Evolutionary conservation across 371 early-diverging fungal species (phyloP), one percentile per base, ranked within the genome.

Genomic region (Mucor irregularis): DNA sequence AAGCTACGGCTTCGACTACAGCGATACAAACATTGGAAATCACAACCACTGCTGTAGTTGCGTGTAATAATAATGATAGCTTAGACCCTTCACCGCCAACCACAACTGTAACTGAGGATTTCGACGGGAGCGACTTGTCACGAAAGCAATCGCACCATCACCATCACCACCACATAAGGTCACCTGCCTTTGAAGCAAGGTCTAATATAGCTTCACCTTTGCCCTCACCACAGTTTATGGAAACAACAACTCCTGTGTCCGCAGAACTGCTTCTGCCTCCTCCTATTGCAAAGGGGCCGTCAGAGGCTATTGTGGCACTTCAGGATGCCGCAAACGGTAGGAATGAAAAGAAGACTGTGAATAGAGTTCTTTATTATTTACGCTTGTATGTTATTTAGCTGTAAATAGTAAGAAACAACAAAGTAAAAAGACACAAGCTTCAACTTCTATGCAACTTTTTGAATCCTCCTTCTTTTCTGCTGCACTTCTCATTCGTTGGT

Each of bases 401-500:
- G 13, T 16, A 8, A 45, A 25, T 8, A 52, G 22, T 52, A 52
- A 42, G 11, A 29, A 40, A 19, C 17, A 21, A 11, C 11, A 14
- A 17, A 45, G 22, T 9, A 45, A 45, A 13, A 45, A 45, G 26
- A 26, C 26, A 45, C 31, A 31, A 31, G 25, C 26, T 31, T 26
- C 26, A 51, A 39, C 54, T 16, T 44, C 42, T 42, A 33, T 56
- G 34, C 37, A 72, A 29, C 46, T 84, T 21, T 78, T 82, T 35
- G 80, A 82, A 19, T 74, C 74, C n/a, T 76, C 78, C 17, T 84
- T 84, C 54, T 84, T 84, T 57, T 75, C 81, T 1, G 78, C 75
- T 4, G 78, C 80, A 30, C 63, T 82, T 59, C 66, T 82, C 17
- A 68, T 84, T 22, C 80, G 80, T 37, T 84, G 84, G 84, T 84